Conservation (phyloP, 2,329 filamentous ascomycete genomes). For the Stagonosporopsis rhizophila region DNA sequence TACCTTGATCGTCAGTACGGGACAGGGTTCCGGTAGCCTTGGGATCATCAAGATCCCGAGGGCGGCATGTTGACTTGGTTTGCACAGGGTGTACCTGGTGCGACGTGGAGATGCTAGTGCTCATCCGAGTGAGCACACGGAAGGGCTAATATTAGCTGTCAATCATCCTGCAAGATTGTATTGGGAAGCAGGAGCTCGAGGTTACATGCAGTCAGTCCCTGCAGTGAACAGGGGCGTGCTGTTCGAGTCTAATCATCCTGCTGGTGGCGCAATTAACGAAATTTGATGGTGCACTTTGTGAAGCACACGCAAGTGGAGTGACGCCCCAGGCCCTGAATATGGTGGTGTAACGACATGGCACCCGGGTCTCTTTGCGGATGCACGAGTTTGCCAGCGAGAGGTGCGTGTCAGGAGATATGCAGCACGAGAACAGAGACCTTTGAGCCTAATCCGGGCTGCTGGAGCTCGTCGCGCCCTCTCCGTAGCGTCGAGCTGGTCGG, state of each 20-base stretch:
- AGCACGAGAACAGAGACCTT: neutral
- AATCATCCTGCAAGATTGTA: slow-evolving; percentile 2
- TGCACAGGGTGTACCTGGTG: slow-evolving; percentile 12
- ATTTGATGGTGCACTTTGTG: neutral
- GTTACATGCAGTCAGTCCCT: slow-evolving; percentile 16
- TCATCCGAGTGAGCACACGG: slow-evolving; percentile 11
- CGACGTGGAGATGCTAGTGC: slow-evolving; percentile 11
- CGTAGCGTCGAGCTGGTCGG: neutral
- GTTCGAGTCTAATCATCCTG: slow-evolving; percentile 2
- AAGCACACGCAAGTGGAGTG: neutral
- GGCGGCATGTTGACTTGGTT: neutral
- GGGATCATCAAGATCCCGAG: neutral
- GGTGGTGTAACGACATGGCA: neutral
- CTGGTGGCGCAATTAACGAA: neutral
- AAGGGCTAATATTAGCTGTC: slow-evolving; percentile 15
- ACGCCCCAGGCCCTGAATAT: neutral
- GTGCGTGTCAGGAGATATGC: neutral
- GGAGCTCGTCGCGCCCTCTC: neutral
- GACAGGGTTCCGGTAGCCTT: slow-evolving; percentile 1
- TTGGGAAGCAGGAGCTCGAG: slow-evolving; percentile 4
- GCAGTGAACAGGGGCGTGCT: neutral
- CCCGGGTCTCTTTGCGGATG: neutral
- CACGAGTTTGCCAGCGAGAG: neutral
- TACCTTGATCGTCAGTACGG: slow-evolving; percentile 2
- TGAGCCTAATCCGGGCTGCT: neutral